Evolutionary conservation across 2,329 filamentous ascomycete species (phyloP).

Genomic region (Furcasterigmium sp.): DNA sequence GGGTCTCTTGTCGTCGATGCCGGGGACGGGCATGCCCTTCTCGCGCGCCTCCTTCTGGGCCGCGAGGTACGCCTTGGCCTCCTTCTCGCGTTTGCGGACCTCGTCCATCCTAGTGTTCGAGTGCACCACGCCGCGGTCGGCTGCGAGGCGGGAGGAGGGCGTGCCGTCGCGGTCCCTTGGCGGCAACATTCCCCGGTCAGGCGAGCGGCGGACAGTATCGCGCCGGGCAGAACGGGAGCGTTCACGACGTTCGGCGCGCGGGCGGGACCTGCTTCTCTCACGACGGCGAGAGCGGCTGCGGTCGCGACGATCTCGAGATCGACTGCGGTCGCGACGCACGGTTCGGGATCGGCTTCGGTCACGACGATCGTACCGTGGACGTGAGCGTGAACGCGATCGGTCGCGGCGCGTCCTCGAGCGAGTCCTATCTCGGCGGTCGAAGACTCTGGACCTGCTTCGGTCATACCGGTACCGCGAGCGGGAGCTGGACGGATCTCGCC

Average conservation of each 20-base stretch:
- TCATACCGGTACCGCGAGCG: constrained; percentile 31
- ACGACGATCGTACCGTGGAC: constrained; percentile 17
- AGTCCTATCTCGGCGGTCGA: constrained; percentile 21
- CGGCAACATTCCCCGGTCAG: not conserved
- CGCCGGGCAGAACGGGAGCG: not conserved
- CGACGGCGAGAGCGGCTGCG: constrained; percentile 23
- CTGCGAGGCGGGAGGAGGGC: not conserved
- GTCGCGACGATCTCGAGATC: constrained; percentile 20
- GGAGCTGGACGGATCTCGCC: constrained; percentile 26
- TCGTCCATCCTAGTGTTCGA: constrained; percentile 49
- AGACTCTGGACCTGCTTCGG: constrained; percentile 12
- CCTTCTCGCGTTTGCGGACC: constrained; percentile 56
- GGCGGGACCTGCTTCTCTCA: constrained; percentile 25
- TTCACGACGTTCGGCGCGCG: constrained; percentile 8
- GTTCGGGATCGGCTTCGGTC: constrained; percentile 23
- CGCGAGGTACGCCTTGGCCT: constrained; percentile 60
- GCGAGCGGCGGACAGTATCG: not conserved
- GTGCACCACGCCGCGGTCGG: constrained; percentile 1
- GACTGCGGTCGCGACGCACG: constrained; percentile 24
- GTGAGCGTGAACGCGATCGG: constrained; percentile 28
- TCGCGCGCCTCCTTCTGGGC: constrained; percentile 55
- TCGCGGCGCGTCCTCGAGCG: constrained; percentile 20
- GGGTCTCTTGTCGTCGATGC: constrained; percentile 46
- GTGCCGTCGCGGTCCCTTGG: constrained; percentile 19
- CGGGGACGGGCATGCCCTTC: constrained; percentile 53